phyloP scores from a whole-genome alignment of 306 rosid genomes.

The Adenanthera pavonina region DNA sequence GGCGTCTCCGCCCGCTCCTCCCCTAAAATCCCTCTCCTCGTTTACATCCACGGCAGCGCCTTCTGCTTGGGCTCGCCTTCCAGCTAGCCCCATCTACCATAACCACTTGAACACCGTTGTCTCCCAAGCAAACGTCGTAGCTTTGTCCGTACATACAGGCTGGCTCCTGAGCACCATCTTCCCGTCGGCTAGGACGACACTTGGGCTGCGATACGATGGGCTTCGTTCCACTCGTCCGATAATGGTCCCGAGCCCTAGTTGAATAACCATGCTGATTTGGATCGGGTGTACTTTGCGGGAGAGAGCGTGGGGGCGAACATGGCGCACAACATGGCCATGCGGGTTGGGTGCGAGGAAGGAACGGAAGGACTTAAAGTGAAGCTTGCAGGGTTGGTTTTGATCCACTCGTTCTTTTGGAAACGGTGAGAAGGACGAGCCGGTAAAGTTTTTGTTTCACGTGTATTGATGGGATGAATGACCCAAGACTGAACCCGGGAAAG shows the following conservation, averaged over 20 bases:
- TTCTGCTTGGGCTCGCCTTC: conserved; percentile 54
- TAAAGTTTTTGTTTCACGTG: conserved; percentile 31
- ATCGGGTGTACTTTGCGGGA: conserved; percentile 48
- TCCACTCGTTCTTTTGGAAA: conserved; percentile 57
- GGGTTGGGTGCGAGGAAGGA: background rate
- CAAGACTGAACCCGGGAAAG: conserved; percentile 34
- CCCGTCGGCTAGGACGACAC: conserved; percentile 61
- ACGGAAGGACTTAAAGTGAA: conserved; percentile 1
- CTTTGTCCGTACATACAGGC: no score
- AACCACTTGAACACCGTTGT: conserved; percentile 43
- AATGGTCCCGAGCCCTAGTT: conserved; percentile 56
- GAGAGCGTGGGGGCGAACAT: conserved; percentile 71
- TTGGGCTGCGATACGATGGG: conserved; percentile 57
- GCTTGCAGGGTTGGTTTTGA: conserved; percentile 48
- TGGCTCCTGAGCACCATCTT: conserved; percentile 64
- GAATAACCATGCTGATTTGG: conserved; percentile 38
- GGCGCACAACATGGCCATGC: conserved; percentile 49
- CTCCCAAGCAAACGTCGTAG: conserved; percentile 44
- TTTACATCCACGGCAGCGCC: conserved; percentile 76
- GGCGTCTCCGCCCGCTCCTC: conserved; percentile 39
- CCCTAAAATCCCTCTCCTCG: conserved; percentile 56
- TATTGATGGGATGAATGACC: conserved; percentile 40
- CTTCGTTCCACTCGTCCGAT: conserved; percentile 45
- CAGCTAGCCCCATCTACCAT: conserved; percentile 50
- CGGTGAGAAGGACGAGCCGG: conserved; percentile 23